Base-by-base conservation (phyloP, 129 eudicot species). In the Scalesia atractyloides region DNA sequence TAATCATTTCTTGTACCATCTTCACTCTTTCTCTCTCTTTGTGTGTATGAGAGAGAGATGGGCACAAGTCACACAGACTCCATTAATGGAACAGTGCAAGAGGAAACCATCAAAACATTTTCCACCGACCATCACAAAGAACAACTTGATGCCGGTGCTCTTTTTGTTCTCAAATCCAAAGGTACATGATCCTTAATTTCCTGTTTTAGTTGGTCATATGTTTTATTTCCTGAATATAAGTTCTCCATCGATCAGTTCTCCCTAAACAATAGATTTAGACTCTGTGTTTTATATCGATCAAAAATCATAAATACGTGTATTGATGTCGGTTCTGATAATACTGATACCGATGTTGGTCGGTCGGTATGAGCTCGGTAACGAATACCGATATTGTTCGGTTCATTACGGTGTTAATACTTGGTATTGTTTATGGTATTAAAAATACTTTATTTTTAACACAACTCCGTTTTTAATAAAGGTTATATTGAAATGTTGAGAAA, bases 81-180 rank as follows among this genome's bases (percentile, higher is more conserved):
- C 80, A 58, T 39, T 24, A 24, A 0, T 43, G 74, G 70, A 70
- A 54, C 75, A 8, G 70, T 73, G 24, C 59, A 73, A 47, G 80
- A 61, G 57, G 70, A 78, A 46, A 36, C 16, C 24, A 37, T 53
- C 12, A 64, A 62, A 50, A 70, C 67, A 3, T 69, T 69, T 77
- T 77, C 70, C 64, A 39, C 44, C 18, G 26, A 36, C 53, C 19
- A 43, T 5, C n/a, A 47, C 46, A 64, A 53, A 20, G 44, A 74
- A 37, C 62, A 68, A 51, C 96, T 91, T 24, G 97, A 91, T 79
- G 97, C 97, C 7, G 97, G 97, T 52, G 97, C 97, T 61, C 96
- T 86, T 57, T 88, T 91, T 77, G 97, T 91, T 83, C 97, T 91
- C 22, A 89, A 91, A 81, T 88, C 97, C 79, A 88, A 89, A 86